Percentiles rank a stretch among this genome's conserved stretches.
These are phyloP conservation scores for Aspergillus costaricaensis DNA, from an alignment of 2,329 filamentous ascomycete species.

Conservation along the genomic window DNA sequence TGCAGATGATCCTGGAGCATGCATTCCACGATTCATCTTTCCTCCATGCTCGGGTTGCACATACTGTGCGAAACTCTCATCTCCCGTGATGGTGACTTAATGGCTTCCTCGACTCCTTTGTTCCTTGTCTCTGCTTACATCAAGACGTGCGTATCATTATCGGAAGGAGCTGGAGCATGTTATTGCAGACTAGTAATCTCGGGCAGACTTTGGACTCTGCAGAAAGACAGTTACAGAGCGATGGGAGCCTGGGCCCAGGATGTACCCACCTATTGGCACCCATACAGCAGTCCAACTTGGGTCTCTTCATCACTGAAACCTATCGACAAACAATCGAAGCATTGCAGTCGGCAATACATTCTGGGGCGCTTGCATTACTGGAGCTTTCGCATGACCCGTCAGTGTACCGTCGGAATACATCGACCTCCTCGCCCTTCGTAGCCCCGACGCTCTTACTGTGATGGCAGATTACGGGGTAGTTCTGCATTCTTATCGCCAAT, in stretches of 20 bases:
- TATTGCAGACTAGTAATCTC: neutral
- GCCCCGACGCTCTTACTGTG: constrained; percentile 40
- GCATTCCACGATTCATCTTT: constrained; percentile 18
- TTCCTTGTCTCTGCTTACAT: constrained; percentile 15
- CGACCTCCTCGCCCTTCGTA: constrained; percentile 28
- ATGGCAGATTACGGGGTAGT: constrained; percentile 41
- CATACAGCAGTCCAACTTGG: neutral
- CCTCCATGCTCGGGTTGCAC: constrained; percentile 17
- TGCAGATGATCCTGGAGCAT: constrained; percentile 10
- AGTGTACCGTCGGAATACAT: constrained; percentile 39
- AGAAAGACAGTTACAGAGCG: neutral
- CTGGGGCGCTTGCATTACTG: neutral
- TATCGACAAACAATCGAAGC: neutral
- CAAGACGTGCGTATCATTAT: constrained; percentile 14
- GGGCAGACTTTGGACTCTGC: neutral
- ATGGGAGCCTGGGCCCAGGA: neutral
- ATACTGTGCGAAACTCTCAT: constrained; percentile 17
- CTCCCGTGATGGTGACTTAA: constrained; percentile 7
- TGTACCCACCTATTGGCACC: neutral
- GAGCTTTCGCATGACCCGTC: neutral
- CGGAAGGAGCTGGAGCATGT: constrained; percentile 6
- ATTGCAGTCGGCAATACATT: neutral
- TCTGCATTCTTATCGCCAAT: constrained; percentile 34
- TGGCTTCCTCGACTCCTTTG: constrained; percentile 15
- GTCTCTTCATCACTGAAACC: neutral